Conservation (phyloP, 306 rosid species). For the Abrus precatorius region DNA sequence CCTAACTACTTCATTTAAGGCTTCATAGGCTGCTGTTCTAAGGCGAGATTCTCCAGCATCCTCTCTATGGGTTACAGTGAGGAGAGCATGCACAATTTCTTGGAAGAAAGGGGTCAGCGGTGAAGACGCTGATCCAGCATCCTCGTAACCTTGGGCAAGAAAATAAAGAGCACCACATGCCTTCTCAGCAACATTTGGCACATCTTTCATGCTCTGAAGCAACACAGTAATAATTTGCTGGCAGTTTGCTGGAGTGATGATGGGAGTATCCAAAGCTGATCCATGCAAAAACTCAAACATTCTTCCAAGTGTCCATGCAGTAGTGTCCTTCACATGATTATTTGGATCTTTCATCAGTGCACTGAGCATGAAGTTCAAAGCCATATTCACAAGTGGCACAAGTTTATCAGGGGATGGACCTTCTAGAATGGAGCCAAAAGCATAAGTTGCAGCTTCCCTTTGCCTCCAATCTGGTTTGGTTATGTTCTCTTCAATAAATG, state of each 20-base stretch:
- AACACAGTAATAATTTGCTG: conserved; percentile 85
- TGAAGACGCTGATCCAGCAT: conserved; percentile 71
- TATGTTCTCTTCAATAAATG: conserved; percentile 90
- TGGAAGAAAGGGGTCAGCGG: conserved; percentile 83
- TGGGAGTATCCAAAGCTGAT: conserved; percentile 78
- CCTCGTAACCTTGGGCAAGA: conserved; percentile 95
- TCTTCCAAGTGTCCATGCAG: conserved; percentile 99
- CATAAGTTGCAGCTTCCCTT: conserved; percentile 95
- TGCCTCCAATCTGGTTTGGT: conserved; percentile 94
- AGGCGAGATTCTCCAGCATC: conserved; percentile 94
- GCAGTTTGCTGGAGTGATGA: conserved; percentile 77
- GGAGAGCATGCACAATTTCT: conserved; percentile 82
- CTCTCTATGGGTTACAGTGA: conserved; percentile 82
- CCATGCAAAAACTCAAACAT: conserved; percentile 95
- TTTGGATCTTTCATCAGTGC: conserved; percentile 83
- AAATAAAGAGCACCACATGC: conserved; percentile 97
- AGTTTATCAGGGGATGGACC: conserved; percentile 95
- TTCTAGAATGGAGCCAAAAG: conserved; percentile 94
- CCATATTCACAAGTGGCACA: conserved; percentile 80
- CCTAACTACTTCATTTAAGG: conserved; percentile 93
- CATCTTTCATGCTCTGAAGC: conserved; percentile 92
- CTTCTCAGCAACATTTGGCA: conserved; percentile 96
- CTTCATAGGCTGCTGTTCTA: conserved; percentile 94
- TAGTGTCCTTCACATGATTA: conserved; percentile 94
- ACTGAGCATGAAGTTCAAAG: conserved; percentile 80